phyloP scores from a whole-genome alignment of 371 early-diverging fungal species.

The Phascolomyces articulosus region DNA sequence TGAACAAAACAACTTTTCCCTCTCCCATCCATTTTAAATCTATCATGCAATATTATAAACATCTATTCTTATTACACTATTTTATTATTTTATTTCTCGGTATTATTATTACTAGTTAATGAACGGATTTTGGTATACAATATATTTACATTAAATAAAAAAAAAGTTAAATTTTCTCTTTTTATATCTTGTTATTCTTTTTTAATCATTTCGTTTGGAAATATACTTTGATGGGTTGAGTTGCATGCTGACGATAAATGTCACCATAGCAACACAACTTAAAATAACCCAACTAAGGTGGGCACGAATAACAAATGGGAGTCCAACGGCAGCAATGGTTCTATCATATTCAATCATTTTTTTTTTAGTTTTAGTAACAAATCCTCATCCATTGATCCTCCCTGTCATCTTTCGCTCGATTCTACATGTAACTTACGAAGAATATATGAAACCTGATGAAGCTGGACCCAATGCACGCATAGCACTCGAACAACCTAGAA shows the following conservation, averaged over 20 bases:
- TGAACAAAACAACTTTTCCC: too few relatives aligned
- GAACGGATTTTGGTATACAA: not conserved
- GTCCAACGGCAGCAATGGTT: slow-evolving; percentile 8
- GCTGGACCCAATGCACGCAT: slow-evolving; percentile 49
- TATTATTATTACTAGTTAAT: too few relatives aligned
- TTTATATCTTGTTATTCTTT: too few relatives aligned
- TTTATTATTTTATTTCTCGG: too few relatives aligned
- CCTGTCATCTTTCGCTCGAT: too few relatives aligned
- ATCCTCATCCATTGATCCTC: too few relatives aligned
- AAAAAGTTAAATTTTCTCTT: slow-evolving; percentile 4
- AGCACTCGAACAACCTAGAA: slow-evolving; percentile 41
- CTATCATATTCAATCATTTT: slow-evolving; percentile 2
- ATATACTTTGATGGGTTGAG: slow-evolving; percentile 19
- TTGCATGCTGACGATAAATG: slow-evolving; percentile 24
- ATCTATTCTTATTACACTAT: too few relatives aligned
- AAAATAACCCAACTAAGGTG: slow-evolving; percentile 30
- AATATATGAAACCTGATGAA: slow-evolving; percentile 42
- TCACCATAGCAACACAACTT: slow-evolving; percentile 20
- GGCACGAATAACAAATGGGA: slow-evolving; percentile 20
- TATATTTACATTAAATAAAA: not conserved
- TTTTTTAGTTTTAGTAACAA: not conserved
- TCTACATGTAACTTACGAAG: slow-evolving; percentile 38
- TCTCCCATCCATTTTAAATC: too few relatives aligned
- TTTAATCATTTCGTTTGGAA: slow-evolving; percentile 5
- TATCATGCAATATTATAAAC: too few relatives aligned